These are phyloP conservation scores for Phyllosticta capitalensis DNA, from an alignment of 2,329 filamentous ascomycete genomes.

Conservation along the genomic window DNA sequence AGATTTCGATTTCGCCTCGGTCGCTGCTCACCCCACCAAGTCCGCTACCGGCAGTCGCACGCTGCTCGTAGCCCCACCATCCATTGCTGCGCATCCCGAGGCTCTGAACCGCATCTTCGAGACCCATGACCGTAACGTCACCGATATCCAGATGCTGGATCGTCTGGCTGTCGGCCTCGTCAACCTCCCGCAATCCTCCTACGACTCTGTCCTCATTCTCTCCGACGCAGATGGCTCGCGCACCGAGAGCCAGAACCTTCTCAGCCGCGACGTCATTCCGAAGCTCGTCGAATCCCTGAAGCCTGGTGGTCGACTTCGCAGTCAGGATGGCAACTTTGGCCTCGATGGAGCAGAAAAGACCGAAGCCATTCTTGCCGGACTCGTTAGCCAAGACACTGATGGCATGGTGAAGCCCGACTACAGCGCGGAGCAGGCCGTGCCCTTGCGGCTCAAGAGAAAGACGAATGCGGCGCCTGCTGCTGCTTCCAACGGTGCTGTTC, in stretches of 20 bases:
- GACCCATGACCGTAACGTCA: constrained; percentile 62
- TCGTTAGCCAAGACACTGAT: constrained; percentile 50
- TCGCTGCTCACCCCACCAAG: constrained; percentile 15
- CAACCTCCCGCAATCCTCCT: constrained; percentile 63
- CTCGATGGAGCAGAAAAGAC: constrained; percentile 44
- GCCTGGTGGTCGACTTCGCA: constrained; percentile 55
- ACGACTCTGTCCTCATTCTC: constrained; percentile 77
- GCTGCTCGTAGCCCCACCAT: constrained; percentile 82
- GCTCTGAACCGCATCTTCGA: constrained; percentile 62
- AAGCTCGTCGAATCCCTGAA: constrained; percentile 63
- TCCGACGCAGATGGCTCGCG: constrained; percentile 63
- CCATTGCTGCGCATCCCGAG: constrained; percentile 75
- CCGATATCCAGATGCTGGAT: constrained; percentile 97
- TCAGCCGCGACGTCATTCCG: constrained; percentile 59
- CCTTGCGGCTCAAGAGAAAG: constrained; percentile 58
- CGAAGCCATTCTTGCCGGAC: constrained; percentile 78
- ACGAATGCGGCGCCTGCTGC: constrained; percentile 22
- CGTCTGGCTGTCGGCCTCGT: constrained; percentile 76
- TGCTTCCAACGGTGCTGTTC: constrained; percentile 23
- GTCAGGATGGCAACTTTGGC: constrained; percentile 57
- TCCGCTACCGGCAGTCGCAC: constrained; percentile 41
- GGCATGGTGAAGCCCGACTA: constrained; percentile 67
- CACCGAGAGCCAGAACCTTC: constrained; percentile 54
- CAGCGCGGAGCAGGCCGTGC: constrained; percentile 47
- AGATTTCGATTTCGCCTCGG: constrained; percentile 29